Evolutionary conservation across 176 grass and related monocot species (phyloP), one percentile per base, ranked within the genome.

Genomic region (Guadua angustifolia): DNA sequence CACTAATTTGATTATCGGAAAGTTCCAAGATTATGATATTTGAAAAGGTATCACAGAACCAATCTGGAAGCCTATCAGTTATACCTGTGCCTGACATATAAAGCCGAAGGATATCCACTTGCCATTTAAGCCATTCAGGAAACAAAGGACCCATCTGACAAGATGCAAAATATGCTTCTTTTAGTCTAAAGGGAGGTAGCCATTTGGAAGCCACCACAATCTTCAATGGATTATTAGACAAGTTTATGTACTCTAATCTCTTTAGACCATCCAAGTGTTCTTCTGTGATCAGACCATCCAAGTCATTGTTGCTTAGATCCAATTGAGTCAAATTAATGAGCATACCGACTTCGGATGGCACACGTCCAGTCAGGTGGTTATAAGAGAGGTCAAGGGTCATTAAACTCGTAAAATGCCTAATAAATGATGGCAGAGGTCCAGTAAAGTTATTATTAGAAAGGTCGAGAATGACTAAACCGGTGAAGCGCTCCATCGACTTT

Each of bases 71-170:
- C 35, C 13, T 38, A 6, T 43, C 82, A 5, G 2, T 24, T 74
- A 91, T 85, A 9, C 33, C 14, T 16, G 85, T 69, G 10, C 26
- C 36, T 8, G 83, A 86, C 9, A 92, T 53, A 4, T 51, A 38
- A 3, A 92, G 43, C 3, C 0, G 0, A 50, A 4, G 0, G 8
- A 83, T 45, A 45, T 69, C 69, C 0, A 10, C 49, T 26, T 47
- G 29, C 5, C 7, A 18, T n/a, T 59, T 43, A 9, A 91, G 71
- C 91, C 87, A 89, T 7, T 16, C 9, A 9, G 88, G 88, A 78
- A 90, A 83, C 0, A 8, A 12, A 19, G 84, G 56, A 35, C 88
- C 79, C 9, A 42, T 16, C 4, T 46, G 32, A 36, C 87, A 89
- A n/a, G 62, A 59, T 19, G 10, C 22, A 17, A 87, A 62, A 5